These are phyloP conservation scores for Exophiala xenobiotica DNA, from an alignment of 2,329 filamentous ascomycete species.

Conservation along the genomic window DNA sequence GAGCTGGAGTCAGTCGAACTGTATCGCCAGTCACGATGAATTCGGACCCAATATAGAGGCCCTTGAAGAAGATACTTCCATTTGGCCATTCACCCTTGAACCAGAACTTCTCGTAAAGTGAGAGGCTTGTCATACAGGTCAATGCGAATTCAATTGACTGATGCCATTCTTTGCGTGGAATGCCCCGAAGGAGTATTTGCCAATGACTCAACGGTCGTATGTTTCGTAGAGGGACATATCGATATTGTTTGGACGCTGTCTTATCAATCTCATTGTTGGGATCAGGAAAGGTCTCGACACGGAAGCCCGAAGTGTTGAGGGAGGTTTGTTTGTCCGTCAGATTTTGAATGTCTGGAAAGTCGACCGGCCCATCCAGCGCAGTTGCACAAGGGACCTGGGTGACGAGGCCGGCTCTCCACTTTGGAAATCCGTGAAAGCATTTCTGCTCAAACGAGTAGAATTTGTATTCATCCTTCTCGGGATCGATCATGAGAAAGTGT, in stretches of 20 bases:
- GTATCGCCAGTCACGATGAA: conserved; percentile 55
- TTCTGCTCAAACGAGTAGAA: conserved; percentile 37
- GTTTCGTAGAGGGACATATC: conserved; percentile 54
- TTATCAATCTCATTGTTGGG: conserved; percentile 51
- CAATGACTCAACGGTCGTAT: conserved; percentile 58
- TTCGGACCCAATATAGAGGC: conserved; percentile 58
- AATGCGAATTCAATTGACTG: conserved; percentile 56
- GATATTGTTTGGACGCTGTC: conserved; percentile 52
- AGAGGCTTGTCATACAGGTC: conserved; percentile 53
- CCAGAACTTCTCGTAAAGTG: conserved; percentile 52
- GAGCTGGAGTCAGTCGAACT: conserved; percentile 50
- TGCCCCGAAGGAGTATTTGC: conserved; percentile 48
- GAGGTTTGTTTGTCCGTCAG: conserved; percentile 41
- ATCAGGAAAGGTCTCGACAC: conserved; percentile 57
- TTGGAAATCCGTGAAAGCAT: conserved; percentile 40
- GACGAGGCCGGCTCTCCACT: conserved; percentile 59
- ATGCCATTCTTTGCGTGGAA: conserved; percentile 47
- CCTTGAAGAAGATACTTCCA: conserved; percentile 53
- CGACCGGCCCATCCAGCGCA: conserved; percentile 30
- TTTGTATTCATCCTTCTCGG: conserved; percentile 32
- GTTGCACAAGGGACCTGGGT: conserved; percentile 50
- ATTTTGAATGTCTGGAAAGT: conserved; percentile 48
- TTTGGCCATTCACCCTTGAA: conserved; percentile 57
- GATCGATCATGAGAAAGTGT: conserved; percentile 39
- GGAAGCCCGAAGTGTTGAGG: conserved; percentile 55